phyloP scores from a whole-genome alignment of 208 protist species.

The Vickermania ingenoplastis region DNA sequence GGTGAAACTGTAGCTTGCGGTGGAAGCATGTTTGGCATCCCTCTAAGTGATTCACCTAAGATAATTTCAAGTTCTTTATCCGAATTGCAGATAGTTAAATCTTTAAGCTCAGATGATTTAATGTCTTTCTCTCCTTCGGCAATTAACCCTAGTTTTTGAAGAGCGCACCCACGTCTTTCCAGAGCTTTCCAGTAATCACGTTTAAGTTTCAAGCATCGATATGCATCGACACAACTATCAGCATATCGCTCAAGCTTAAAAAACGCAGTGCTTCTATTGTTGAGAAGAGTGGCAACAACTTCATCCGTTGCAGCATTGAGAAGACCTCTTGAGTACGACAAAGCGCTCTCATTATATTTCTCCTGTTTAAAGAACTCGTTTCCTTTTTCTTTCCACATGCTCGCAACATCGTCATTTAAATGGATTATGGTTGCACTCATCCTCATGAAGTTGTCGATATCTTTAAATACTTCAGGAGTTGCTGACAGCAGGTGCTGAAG shows the following conservation, averaged over 20 bases:
- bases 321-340: constrained; percentile 71
- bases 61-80: constrained; percentile 27
- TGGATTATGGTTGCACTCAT: constrained; percentile 18
- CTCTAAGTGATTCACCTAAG: constrained; percentile 14
- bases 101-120: constrained; percentile 28
- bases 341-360: constrained; percentile 28
- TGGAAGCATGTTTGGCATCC: neutral
- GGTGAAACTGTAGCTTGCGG: neutral
- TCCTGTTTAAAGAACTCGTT: constrained; percentile 42
- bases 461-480: constrained; percentile 20
- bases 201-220: constrained; percentile 33
- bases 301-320: constrained; percentile 55
- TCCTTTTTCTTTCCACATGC: constrained; percentile 74
- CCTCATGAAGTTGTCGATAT: constrained; percentile 25
- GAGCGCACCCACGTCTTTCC: constrained; percentile 48
- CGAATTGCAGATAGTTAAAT: constrained; percentile 24
- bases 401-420: constrained; percentile 40
- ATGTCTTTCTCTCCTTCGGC: constrained; percentile 46
- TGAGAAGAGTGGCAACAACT: constrained; percentile 51
- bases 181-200: constrained; percentile 69
- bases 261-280: constrained; percentile 69
- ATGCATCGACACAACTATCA: constrained; percentile 59
- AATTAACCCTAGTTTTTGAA: constrained; percentile 52
- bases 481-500: constrained; percentile 18
- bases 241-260: constrained; percentile 37